phyloP scores from a whole-genome alignment of 31 red algal species.

The Endocladia muricata region DNA sequence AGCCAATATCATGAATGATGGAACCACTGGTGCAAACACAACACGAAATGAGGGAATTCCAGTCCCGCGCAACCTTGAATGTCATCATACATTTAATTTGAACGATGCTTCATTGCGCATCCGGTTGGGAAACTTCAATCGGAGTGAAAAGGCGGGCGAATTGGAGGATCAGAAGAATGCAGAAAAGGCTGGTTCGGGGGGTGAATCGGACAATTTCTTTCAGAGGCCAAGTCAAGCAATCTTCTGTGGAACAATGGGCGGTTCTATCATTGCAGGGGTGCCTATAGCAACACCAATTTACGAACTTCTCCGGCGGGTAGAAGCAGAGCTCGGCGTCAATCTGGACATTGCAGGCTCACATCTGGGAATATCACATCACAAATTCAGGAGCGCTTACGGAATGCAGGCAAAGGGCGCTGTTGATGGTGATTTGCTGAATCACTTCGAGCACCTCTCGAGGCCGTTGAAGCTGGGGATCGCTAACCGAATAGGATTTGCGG shows the following conservation, averaged over 20 bases:
- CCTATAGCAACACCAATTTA: constrained; percentile 25
- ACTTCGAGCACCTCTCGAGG: constrained; percentile 20
- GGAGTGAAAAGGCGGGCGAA: constrained; percentile 28
- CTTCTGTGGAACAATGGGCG: constrained; percentile 62
- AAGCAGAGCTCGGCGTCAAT: constrained; percentile 24
- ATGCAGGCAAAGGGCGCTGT: constrained; percentile 4
- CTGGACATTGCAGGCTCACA: constrained; percentile 6
- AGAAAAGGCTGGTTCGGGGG: background rate
- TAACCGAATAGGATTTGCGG: constrained; percentile 23
- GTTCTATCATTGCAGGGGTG: constrained; percentile 55
- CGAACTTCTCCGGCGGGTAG: constrained; percentile 35
- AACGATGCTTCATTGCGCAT: constrained; percentile 47
- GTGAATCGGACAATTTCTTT: background rate
- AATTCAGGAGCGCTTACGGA: constrained; percentile 39
- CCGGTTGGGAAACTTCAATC: constrained; percentile 35
- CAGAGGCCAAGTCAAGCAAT: background rate
- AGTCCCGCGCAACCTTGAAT: constrained; percentile 48
- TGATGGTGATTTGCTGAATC: constrained; percentile 60
- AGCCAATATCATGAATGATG: too few species aligned
- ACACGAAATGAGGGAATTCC: background rate
- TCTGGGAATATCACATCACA: constrained; percentile 28
- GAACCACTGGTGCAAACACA: constrained; percentile 7
- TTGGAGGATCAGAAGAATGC: constrained; percentile 9
- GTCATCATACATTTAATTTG: constrained; percentile 67
- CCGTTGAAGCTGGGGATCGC: constrained; percentile 26